Evolutionary conservation across 352 stramenopile genomes (phyloP), one percentile per base, ranked within the genome.

Genomic region (Phytophthora pluvialis): DNA sequence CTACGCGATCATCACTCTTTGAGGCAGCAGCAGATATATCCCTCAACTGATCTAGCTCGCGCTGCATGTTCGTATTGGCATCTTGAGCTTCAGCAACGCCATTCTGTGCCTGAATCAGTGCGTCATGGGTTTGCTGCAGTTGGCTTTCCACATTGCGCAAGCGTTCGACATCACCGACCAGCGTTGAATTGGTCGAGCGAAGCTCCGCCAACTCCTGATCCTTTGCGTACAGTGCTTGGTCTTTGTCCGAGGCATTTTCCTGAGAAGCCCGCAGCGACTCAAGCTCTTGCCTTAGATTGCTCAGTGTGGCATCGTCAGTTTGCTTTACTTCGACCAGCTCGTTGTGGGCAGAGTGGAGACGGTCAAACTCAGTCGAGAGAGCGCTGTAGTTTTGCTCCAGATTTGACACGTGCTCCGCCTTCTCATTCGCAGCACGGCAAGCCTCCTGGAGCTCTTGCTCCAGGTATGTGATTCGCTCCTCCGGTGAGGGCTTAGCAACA

Each of bases 371-470:
- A 38, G 55, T 73, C 2, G 64, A 77, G 31, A 80, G 64, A n/a
- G 68, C 72, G n/a, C 46, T 65, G 33, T 80, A 72, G 38, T 79
- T 83, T 2, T 78, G 65, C 40, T 79, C 73, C 9, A 82, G 42
- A 45, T 80, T 73, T 12, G 64, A 71, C 43, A 76, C 55, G 28
- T 73, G 45, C 32, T 80, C 71, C 13, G 64, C 53, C 42, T 74
- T 70, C 12, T 76, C 71, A 40, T 78, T 70, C 13, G 56, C 46
- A 52, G 59, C 61, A 39, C 71, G 69, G 9, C 50, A 66, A 29
- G 75, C 51, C n/a, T 81, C 67, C 39, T 82, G 59, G 15, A 89
- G 58, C 56, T 85, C 66, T 47, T 73, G 70, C 25, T 86, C 69
- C 8, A 86, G 56, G 21, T 63, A 61, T 13, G 47, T 42, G 5